Evolutionary conservation across 2,329 filamentous ascomycete genomes (phyloP).

Genomic region (Sporothrix euskadiensis): DNA sequence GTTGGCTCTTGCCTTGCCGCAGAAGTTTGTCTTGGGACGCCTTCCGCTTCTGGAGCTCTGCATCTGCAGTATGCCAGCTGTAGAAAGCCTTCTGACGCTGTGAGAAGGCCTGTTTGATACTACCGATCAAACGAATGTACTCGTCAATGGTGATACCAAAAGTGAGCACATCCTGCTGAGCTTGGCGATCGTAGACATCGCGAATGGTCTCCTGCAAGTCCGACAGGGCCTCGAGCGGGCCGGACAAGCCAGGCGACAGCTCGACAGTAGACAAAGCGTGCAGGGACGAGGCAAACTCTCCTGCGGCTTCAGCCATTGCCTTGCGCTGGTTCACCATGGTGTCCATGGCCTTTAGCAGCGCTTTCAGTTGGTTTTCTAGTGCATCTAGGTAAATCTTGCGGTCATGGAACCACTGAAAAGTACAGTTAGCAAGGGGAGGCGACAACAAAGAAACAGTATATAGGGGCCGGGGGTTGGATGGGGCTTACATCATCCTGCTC

Average conservation of each 20-base stretch:
- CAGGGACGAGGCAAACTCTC: constrained; percentile 90
- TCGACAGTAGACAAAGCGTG: constrained; percentile 91
- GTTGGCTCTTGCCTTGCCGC: constrained; percentile 90
- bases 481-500: constrained; percentile 87
- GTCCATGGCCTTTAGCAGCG: constrained; percentile 89
- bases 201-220: constrained; percentile 91
- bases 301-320: constrained; percentile 87
- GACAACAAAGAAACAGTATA: background rate
- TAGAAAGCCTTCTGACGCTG: constrained; percentile 96
- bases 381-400: constrained; percentile 93
- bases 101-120: constrained; percentile 87
- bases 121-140: constrained; percentile 93
- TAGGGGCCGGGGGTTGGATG: too few relatives aligned
- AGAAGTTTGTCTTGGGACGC: constrained; percentile 90
- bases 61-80: constrained; percentile 88
- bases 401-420: constrained; percentile 87
- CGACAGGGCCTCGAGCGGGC: constrained; percentile 85
- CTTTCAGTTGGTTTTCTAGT: constrained; percentile 85
- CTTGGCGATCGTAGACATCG: constrained; percentile 94
- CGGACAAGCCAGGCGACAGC: constrained; percentile 82
- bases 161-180: constrained; percentile 93
- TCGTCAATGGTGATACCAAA: constrained; percentile 97
- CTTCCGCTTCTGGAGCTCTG: constrained; percentile 87
- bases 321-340: constrained; percentile 89
- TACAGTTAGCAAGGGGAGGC: constrained; percentile 30